phyloP scores from a whole-genome alignment of 176 grass and related monocot genomes.

The Areca catechu region DNA sequence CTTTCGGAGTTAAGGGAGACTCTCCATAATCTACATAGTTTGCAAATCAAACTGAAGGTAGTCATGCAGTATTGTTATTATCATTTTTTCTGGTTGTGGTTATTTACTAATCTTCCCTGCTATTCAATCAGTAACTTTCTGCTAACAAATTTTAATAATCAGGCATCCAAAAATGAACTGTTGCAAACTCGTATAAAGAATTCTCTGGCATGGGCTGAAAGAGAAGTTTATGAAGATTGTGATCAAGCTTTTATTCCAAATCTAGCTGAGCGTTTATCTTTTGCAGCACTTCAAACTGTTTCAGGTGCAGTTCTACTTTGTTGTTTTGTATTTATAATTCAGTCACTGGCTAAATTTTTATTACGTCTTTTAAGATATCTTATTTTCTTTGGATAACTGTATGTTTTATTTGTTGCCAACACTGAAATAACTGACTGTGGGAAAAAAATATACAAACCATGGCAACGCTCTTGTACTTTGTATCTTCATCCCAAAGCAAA shows the following conservation, averaged over 20 bases:
- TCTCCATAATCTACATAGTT: slow-evolving; percentile 60
- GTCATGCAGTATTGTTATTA: too few relatives aligned
- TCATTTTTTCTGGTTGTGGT: too few relatives aligned
- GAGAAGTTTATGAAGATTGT: slow-evolving; percentile 30
- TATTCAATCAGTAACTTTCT: background rate
- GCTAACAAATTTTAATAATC: slow-evolving; percentile 16
- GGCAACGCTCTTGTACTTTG: too few relatives aligned
- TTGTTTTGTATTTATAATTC: background rate
- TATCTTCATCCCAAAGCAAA: too few relatives aligned
- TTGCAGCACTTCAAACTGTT: slow-evolving; percentile 71
- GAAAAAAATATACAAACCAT: too few relatives aligned
- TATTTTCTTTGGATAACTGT: too few relatives aligned
- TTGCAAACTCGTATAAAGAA: slow-evolving; percentile 80
- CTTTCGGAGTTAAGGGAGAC: slow-evolving; percentile 56
- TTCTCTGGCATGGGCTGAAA: slow-evolving; percentile 82
- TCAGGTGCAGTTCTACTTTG: slow-evolving; percentile 40
- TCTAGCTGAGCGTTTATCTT: slow-evolving; percentile 62
- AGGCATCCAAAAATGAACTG: slow-evolving; percentile 68
- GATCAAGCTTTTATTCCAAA: slow-evolving; percentile 59
- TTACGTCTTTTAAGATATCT: background rate
- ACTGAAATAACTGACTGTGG: too few relatives aligned
- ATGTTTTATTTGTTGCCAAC: too few relatives aligned
- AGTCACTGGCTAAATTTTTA: background rate
- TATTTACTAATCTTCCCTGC: too few relatives aligned
- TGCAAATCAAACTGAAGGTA: slow-evolving; percentile 92